Evolutionary conservation across 306 rosid genomes (phyloP).

Genomic region (Quercus agrifolia): DNA sequence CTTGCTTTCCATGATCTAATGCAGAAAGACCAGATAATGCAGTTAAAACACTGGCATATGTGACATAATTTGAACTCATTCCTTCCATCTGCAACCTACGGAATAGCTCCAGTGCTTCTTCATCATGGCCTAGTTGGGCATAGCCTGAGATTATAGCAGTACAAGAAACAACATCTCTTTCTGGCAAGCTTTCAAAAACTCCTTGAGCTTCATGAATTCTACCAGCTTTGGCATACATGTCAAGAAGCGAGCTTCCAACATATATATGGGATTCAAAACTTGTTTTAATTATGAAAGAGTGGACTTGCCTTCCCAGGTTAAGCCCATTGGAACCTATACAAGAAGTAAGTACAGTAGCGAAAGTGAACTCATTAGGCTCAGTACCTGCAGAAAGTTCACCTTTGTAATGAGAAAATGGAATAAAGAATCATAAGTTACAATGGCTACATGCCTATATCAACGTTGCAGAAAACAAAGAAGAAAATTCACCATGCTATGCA

Average conservation of each 20-base stretch:
- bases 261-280: constrained; percentile 55
- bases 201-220: constrained; percentile 63
- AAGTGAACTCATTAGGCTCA: constrained; percentile 80
- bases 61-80: constrained; percentile 75
- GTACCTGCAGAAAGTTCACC: constrained; percentile 47
- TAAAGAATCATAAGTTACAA: not conserved
- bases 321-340: constrained; percentile 54
- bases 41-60: constrained; percentile 73
- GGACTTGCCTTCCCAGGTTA: constrained; percentile 68
- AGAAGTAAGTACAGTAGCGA: constrained; percentile 75
- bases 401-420: not conserved
- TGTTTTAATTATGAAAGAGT: constrained; percentile 56
- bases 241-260: constrained; percentile 91
- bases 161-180: constrained; percentile 79
- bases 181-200: constrained; percentile 70
- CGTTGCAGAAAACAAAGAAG: not conserved
- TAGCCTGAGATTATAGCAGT: constrained; percentile 87
- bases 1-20: constrained; percentile 81
- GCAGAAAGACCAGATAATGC: constrained; percentile 89
- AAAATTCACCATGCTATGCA: not conserved
- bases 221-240: constrained; percentile 88
- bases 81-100: constrained; percentile 67
- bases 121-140: constrained; percentile 80
- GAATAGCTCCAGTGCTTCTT: constrained; percentile 69
- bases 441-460: not conserved